Evolutionary conservation across 2,329 filamentous ascomycete species (phyloP), one percentile per base, ranked within the genome.

Genomic region (Cladosporium sp.): DNA sequence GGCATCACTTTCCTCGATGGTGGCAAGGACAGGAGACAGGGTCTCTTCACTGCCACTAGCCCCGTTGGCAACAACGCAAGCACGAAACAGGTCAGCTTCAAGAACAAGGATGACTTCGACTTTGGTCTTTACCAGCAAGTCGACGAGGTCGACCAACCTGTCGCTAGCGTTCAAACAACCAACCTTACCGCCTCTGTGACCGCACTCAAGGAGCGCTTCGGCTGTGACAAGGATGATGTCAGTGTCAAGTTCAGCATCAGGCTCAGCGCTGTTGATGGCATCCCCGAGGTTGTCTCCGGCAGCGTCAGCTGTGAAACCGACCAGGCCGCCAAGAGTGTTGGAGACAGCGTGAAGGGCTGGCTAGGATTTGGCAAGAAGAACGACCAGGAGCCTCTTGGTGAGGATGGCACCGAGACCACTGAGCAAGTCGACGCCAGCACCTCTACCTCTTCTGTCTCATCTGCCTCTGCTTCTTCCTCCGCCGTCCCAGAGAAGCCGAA

Each of bases 361-460:
- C 96, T 99, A 75, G 95, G 95, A 6, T 93, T 98, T 75, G 95
- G 94, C 29, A 91, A 91, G 74, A 92, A 92, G 80, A 96, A 96
- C 80, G 91, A 94, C 65, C 91, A 97, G 79, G 84, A 86, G 68
- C 81, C 85, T 8, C 75, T 97, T 37, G 90, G 89, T 58, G 77
- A 70, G 23, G 76, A 77, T 55, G 85, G 85, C 14, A 83, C 81
- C 26, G 86, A 84, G 50, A 72, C 76, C 12, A 75, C 79, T 1
- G 82, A 84, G 63, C 82, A 72, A 28, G 72, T 78, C 33, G 73
- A 77, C 7, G 73, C 78, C 40, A 69, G 74, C 2, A 76, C 79
- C 16, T 74, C 78, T 11, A 75, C 81, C 1, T 72, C 76, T 4
- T 69, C 76, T 12, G 68, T 69, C 53, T 77, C 79, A 23, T 75